Percentiles rank a stretch among this genome's conserved stretches.
Evolutionary conservation across 768 basidiomycete species (phyloP).

Genomic region (Dentipellis fragilis): DNA sequence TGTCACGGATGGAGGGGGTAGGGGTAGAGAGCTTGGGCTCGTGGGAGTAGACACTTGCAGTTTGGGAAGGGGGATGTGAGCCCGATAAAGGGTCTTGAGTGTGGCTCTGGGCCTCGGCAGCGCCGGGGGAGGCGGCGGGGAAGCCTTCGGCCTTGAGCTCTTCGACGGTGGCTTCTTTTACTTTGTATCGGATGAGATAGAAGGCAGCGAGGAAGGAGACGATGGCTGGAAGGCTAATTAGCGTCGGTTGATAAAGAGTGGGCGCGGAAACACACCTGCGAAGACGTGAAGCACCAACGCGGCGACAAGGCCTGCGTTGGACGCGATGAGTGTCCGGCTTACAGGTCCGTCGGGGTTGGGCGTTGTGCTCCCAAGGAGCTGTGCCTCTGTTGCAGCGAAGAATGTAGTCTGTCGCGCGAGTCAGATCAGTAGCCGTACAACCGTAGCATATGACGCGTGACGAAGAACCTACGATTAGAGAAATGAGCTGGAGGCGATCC

Average conservation of each 20-base stretch:
- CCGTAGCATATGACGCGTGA: not conserved
- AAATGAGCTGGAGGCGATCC: constrained; percentile 10
- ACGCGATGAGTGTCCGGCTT: not conserved
- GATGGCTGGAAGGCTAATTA: constrained; percentile 2
- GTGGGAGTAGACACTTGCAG: not conserved
- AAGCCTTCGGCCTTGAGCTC: constrained; percentile 28
- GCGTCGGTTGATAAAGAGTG: not conserved
- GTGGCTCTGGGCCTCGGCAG: not conserved
- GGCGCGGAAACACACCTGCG: constrained; percentile 3
- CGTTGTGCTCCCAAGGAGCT: not conserved
- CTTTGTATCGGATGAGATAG: constrained; percentile 9
- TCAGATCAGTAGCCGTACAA: not conserved
- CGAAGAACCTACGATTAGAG: constrained; percentile 5
- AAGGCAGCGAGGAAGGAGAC: constrained; percentile 8
- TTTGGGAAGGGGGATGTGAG: not conserved
- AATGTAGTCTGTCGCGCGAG: constrained; percentile 7
- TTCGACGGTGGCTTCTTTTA: constrained; percentile 31
- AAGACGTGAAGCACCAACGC: constrained; percentile 10
- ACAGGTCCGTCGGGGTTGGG: not conserved
- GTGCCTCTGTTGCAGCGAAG: constrained; percentile 9
- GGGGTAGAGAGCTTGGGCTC: no score
- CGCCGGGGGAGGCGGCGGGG: constrained; percentile 4
- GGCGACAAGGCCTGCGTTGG: constrained; percentile 5
- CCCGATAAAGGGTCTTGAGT: not conserved
- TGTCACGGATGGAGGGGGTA: no score